Percentiles rank a stretch among this genome's conserved stretches.
These are phyloP conservation scores for Wickerhamomyces ciferrii DNA, from an alignment of 805 yeast species.

Conservation along the genomic window DNA sequence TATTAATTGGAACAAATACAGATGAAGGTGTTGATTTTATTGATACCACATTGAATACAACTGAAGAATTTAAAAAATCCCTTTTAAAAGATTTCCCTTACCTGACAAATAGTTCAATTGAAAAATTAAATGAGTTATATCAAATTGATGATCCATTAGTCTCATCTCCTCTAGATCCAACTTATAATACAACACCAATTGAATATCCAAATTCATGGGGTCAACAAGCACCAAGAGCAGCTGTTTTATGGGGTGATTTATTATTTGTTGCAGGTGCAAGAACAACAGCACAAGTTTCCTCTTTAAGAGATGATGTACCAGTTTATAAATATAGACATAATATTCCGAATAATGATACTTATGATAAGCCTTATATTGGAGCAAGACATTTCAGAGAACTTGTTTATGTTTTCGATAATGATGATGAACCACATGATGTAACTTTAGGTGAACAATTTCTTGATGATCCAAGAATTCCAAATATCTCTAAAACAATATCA, in stretches of 20 bases:
- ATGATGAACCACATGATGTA: background rate
- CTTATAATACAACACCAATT: constrained; percentile 4
- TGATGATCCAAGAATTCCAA: background rate
- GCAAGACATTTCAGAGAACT: constrained; percentile 6
- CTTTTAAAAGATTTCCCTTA: background rate
- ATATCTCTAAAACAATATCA: background rate
- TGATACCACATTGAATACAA: background rate
- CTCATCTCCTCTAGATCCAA: constrained; percentile 7
- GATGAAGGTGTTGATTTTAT: constrained; percentile 15
- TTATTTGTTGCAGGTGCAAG: constrained; percentile 11
- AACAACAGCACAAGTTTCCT: constrained; percentile 2
- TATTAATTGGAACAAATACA: constrained; percentile 18
- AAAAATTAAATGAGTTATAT: background rate
- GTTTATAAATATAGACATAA: constrained; percentile 6
- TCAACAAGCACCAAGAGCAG: constrained; percentile 1
- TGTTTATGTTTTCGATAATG: constrained; percentile 7
- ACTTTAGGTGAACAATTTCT: background rate
- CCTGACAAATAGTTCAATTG: background rate
- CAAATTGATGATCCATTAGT: constrained; percentile 1
- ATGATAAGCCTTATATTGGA: background rate
- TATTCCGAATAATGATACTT: constrained; percentile 2
- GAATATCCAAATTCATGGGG: constrained; percentile 2
- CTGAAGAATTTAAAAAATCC: background rate
- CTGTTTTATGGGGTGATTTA: constrained; percentile 7
- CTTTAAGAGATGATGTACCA: constrained; percentile 2